A percentile compares a stretch with the other conserved stretches of the same genome.
Conservation (phyloP, 2,329 filamentous ascomycete species). For the Raffaelea arxii region DNA sequence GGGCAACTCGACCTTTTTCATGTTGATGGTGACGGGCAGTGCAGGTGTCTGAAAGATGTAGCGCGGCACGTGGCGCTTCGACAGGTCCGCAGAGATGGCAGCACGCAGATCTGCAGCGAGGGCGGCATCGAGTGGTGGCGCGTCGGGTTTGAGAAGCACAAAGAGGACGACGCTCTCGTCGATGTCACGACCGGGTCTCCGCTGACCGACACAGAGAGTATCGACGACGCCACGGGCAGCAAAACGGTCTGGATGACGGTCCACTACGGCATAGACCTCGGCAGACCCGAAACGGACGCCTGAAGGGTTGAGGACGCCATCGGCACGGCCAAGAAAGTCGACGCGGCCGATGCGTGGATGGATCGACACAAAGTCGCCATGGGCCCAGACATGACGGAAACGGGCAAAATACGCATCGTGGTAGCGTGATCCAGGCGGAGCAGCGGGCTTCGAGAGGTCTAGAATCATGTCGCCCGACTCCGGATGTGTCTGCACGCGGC, state of each 20-base stretch:
- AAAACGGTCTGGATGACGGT: conserved; percentile 51
- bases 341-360: conserved; percentile 59
- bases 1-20: conserved; percentile 77
- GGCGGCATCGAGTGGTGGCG: conserved; percentile 35
- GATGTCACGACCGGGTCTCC: conserved; percentile 41
- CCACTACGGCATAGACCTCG: conserved; percentile 69
- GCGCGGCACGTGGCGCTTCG: conserved; percentile 65
- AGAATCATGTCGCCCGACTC: conserved; percentile 10
- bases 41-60: conserved; percentile 73
- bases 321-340: conserved; percentile 59
- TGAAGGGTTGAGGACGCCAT: conserved; percentile 71
- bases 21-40: conserved; percentile 75
- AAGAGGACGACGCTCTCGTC: conserved; percentile 49
- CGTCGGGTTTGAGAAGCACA: conserved; percentile 45
- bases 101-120: conserved; percentile 52
- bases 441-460: conserved; percentile 14
- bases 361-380: conserved; percentile 68
- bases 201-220: conserved; percentile 71
- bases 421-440: conserved; percentile 47
- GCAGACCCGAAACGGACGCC: conserved; percentile 72
- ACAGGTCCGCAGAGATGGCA: conserved; percentile 56
- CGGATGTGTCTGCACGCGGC: conserved; percentile 6
- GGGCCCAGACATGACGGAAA: conserved; percentile 65
- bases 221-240: conserved; percentile 58
- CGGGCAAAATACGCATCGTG: conserved; percentile 51